Base-by-base conservation (phyloP, 2,329 filamentous ascomycete genomes). In the Sarocladiaceae sp. region DNA sequence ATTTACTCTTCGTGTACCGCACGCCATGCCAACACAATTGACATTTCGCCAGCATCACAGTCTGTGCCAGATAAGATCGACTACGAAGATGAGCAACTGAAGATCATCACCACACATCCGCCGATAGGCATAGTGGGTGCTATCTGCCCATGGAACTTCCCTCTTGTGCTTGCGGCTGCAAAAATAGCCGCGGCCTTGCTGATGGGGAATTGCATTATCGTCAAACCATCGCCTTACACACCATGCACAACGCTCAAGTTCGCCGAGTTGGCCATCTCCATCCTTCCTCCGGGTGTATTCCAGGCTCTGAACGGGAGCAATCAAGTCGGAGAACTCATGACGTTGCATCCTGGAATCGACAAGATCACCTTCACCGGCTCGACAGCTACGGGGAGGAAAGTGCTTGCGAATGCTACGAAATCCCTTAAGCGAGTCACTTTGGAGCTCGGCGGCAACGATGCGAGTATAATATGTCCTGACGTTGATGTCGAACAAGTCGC, bases 281-380 rank as follows among this genome's bases (percentile, higher is more conserved):
- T 83, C 64, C 80, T 85, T 64, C 81, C 81, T 2, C 75, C 79
- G 1, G 83, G 83, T 35, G 79, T 87, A n/a, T 62, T 86, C 2
- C 82, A 86, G 59, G 77, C 72, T 0, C 64, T 87, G 2, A 78
- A 78, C 50, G 83, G 83, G 5, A 79, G 80, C 50, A 82, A 86
- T 57, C 69, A 72, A 36, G 74, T 86, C 7, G 83, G 83, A 3
- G 79, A 77, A 0, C 74, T 73, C 72, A 64, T 86, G 51, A 83
- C 79, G 0, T 64, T 62, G 13, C 82, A 86, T 59, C 78, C 79
- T 0, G 77, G 72, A 17, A 75, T 86, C 53, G 72, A 77, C 53
- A 86, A 84, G 71, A 78, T 86, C 62, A 75, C 72, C 58, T 87
- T 87, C 66, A 86, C 83, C 0, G 82, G 83, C 2, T 83, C 79